Evolutionary conservation across 306 rosid genomes (phyloP), one percentile per base, ranked within the genome.

Genomic region (Ochetophila trinervis): DNA sequence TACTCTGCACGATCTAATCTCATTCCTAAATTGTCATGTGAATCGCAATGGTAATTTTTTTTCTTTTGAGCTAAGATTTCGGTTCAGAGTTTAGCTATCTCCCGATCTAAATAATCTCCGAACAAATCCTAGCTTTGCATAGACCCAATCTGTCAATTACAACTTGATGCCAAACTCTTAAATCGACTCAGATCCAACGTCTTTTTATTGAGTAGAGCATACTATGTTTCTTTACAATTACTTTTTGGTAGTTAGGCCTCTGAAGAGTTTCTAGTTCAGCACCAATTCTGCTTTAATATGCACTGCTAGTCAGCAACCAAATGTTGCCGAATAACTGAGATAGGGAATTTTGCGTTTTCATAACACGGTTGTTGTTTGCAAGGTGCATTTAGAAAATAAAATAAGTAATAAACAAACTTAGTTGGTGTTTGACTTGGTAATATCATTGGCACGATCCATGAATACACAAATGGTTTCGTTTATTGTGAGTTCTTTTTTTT

Each of bases 171-270:
- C 70, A 34, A 45, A 47, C 70, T 66, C 60, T 36, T 42, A 1
- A 53, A 16, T 53, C 21, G 14, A 3, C 69, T 36, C 67, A 44
- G 76, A 71, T 71, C 69, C 69, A 5, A 32, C 12, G 35, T 37
- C 24, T 16, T 58, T 52, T 21, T 53, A 14, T 42, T 18, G 10
- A 20, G 8, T 22, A 7, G 16, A 14, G 54, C 45, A 4, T 60
- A 7, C 2, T n/a, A n/a, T 0, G 2, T 18, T 4, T 19, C 2
- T 20, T 6, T 19, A 42, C 20, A 12, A 10, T 40, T 19, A 5
- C 12, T 11, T 20, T 54, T 54, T 22, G 21, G 17, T 54, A 15
- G 15, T 16, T 17, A 17, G 7, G 21, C 21, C 21, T 50, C 6
- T 16, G 19, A 50, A 45, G 19, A 50, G 21, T 17, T 8, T 17